Conservation (phyloP, 2,329 filamentous ascomycete genomes). For the Alternaria postmessia region DNA sequence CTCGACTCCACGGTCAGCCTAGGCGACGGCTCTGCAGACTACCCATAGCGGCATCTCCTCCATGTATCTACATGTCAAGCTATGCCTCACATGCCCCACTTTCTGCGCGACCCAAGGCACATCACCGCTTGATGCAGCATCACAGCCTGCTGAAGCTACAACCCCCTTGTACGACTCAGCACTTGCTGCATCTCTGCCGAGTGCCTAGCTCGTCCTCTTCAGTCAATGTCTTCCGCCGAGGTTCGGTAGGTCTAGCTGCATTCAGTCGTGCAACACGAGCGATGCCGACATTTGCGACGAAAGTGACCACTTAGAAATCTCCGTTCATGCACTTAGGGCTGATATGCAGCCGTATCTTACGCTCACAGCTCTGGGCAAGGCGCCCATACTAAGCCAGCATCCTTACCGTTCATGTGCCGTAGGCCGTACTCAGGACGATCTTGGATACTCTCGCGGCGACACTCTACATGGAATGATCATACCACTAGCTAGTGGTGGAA, state of each 20-base stretch:
- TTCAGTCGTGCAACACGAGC: conserved; percentile 18
- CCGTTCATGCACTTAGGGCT: conserved; percentile 21
- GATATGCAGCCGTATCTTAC: conserved; percentile 16
- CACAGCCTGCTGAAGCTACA: conserved; percentile 24
- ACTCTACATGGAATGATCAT: conserved; percentile 23
- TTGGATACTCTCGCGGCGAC: conserved; percentile 16
- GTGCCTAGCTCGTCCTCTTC: conserved; percentile 13
- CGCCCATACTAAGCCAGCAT: conserved; percentile 15
- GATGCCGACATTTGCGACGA: conserved; percentile 7
- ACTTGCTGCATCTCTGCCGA: conserved; percentile 20
- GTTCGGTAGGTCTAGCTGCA: conserved; percentile 26
- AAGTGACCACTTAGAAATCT: conserved; percentile 17
- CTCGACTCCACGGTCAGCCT: conserved; percentile 23
- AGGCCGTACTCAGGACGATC: conserved; percentile 28
- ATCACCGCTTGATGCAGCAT: conserved; percentile 25
- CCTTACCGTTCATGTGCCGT: conserved; percentile 23
- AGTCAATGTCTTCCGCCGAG: conserved; percentile 19
- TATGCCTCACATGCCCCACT: conserved; percentile 23
- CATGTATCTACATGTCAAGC: conserved; percentile 18
- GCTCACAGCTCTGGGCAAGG: conserved; percentile 10
- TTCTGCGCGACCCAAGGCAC: conserved; percentile 20
- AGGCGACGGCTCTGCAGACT: conserved; percentile 12
- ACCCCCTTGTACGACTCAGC: conserved; percentile 25
- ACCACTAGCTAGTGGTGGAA: conserved; percentile 26
- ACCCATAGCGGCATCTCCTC: conserved; percentile 14